phyloP scores from a whole-genome alignment of 768 basidiomycete species.

The Boletus vinaceobasis region DNA sequence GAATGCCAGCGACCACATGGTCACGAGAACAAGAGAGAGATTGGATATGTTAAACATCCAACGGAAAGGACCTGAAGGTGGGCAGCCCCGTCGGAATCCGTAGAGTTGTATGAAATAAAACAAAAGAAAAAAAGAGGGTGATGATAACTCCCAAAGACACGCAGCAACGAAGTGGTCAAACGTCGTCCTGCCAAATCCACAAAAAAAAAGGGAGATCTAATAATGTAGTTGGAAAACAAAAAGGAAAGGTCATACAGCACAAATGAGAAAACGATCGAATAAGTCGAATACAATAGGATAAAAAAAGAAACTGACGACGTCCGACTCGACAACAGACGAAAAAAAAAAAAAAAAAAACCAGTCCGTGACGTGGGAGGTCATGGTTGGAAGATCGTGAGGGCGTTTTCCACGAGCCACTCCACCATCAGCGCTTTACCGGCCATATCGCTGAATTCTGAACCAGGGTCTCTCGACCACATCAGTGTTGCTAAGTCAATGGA shows the following conservation, averaged over 20 bases:
- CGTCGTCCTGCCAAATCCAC: constrained; percentile 7
- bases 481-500: constrained; percentile 66
- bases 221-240: constrained; percentile 16
- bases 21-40: background rate
- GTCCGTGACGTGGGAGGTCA: background rate
- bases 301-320: background rate
- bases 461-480: constrained; percentile 83
- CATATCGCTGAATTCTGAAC: constrained; percentile 95
- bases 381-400: constrained; percentile 47
- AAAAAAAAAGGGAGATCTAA: constrained; percentile 7
- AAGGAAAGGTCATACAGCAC: constrained; percentile 11
- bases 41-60: background rate
- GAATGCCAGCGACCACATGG: constrained; percentile 8
- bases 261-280: background rate
- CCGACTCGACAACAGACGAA: background rate
- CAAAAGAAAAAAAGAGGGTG: background rate
- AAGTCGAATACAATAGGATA: constrained; percentile 29
- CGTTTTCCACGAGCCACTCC: constrained; percentile 94
- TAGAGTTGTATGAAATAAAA: background rate
- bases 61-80: background rate
- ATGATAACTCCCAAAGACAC: background rate
- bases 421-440: constrained; percentile 91
- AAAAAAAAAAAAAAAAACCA: no score
- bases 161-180: constrained; percentile 1
- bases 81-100: background rate